Percentiles rank a stretch among this genome's conserved stretches.
Conservation (phyloP, 768 basidiomycete species). For the Boletellus emodensis region DNA sequence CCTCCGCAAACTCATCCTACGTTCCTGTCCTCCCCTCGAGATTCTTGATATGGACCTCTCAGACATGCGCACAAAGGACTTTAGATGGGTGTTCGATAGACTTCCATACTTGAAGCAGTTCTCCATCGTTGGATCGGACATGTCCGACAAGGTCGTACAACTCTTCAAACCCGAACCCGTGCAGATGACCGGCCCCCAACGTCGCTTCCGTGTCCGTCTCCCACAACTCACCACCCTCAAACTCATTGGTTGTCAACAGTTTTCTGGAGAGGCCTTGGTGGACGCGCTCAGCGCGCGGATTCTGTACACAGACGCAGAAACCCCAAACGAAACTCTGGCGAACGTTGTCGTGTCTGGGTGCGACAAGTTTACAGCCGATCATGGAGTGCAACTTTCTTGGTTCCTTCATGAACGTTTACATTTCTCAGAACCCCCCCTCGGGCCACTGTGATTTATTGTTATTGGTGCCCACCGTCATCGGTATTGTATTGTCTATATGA, state of each 20-base stretch:
- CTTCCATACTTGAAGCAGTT: slow-evolving; percentile 56
- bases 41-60: slow-evolving; percentile 76
- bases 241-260: slow-evolving; percentile 58
- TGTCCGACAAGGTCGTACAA: slow-evolving; percentile 68
- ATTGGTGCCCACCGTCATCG: slow-evolving; percentile 1
- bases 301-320: slow-evolving; percentile 31
- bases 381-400: slow-evolving; percentile 26
- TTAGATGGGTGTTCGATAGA: slow-evolving; percentile 60
- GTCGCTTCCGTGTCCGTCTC: slow-evolving; percentile 41
- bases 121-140: slow-evolving; percentile 73
- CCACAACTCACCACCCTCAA: slow-evolving; percentile 51
- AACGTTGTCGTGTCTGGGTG: slow-evolving; percentile 27
- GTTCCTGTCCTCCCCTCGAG: slow-evolving; percentile 59
- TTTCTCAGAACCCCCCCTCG: slow-evolving; percentile 4
- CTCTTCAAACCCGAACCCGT: slow-evolving; percentile 46
- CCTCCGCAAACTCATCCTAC: slow-evolving; percentile 56
- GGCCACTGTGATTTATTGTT: slow-evolving; percentile 2
- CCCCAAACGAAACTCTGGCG: slow-evolving; percentile 26
- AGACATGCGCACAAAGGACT: slow-evolving; percentile 83
- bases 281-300: slow-evolving; percentile 49
- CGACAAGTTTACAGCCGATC: slow-evolving; percentile 14
- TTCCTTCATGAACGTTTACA: slow-evolving; percentile 23
- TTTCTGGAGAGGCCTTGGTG: slow-evolving; percentile 57
- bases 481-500: not conserved
- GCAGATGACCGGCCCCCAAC: not conserved